phyloP scores from a whole-genome alignment of 306 rosid genomes.

The Lathyrus sativus region DNA sequence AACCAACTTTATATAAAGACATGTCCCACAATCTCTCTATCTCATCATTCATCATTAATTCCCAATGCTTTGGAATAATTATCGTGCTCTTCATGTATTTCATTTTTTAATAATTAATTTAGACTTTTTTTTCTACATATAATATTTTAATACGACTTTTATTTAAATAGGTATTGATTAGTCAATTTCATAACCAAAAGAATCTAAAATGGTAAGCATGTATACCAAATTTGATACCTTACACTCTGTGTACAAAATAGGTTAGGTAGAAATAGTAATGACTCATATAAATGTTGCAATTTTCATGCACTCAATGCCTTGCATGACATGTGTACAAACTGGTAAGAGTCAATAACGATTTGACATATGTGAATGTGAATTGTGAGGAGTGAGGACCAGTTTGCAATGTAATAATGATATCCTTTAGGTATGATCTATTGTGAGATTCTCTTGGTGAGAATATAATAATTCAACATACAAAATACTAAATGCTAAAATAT shows the following conservation, averaged over 20 bases:
- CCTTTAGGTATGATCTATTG: constrained; percentile 10
- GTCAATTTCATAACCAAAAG: not conserved
- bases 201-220: constrained; percentile 7
- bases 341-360: constrained; percentile 19
- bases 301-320: constrained; percentile 24
- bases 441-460: not conserved
- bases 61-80: too few relatives aligned
- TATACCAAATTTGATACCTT: constrained; percentile 11
- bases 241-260: not conserved
- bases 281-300: constrained; percentile 19
- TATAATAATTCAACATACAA: not conserved
- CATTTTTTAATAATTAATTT: not conserved
- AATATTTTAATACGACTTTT: not conserved
- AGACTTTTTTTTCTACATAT: not conserved
- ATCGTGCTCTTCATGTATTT: not conserved
- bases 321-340: constrained; percentile 24
- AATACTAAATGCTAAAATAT: constrained; percentile 13
- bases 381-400: not conserved
- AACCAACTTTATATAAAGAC: too few relatives aligned
- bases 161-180: not conserved
- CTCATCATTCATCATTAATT: too few relatives aligned
- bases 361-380: not conserved
- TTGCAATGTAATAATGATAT: not conserved
- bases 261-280: constrained; percentile 36
- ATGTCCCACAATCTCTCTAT: too few relatives aligned